Conservation (phyloP, 441 rosid genomes). For the Erodium moschatum region DNA sequence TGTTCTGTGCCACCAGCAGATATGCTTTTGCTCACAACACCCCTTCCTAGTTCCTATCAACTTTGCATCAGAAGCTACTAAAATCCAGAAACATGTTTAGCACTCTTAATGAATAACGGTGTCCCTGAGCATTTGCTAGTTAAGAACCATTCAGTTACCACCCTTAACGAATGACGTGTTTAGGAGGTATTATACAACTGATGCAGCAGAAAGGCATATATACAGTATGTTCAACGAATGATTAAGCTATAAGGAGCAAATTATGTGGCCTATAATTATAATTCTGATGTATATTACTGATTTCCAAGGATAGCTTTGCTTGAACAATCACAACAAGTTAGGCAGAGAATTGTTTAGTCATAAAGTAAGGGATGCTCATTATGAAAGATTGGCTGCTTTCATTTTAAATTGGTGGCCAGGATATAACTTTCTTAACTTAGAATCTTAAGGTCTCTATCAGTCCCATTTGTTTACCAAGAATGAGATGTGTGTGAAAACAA, state of each 20-base stretch:
- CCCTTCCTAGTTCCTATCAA: too few relatives aligned
- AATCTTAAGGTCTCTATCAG: background rate
- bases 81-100: background rate
- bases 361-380: background rate
- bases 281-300: background rate
- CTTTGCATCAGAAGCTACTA: background rate
- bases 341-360: background rate
- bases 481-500: background rate
- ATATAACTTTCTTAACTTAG: constrained; percentile 1
- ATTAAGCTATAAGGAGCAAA: background rate
- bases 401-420: background rate
- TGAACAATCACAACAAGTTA: background rate
- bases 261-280: background rate
- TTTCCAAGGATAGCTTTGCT: background rate
- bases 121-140: constrained; percentile 17
- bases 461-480: background rate
- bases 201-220: too few relatives aligned
- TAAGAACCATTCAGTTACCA: constrained; percentile 9
- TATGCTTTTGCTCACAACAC: background rate
- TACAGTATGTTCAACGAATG: background rate
- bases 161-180: background rate
- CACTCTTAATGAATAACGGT: constrained; percentile 7
- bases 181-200: too few relatives aligned
- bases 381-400: background rate
- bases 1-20: background rate